These are phyloP conservation scores for Tephrocybe sp. DNA, from an alignment of 768 basidiomycete genomes.

Conservation along the genomic window DNA sequence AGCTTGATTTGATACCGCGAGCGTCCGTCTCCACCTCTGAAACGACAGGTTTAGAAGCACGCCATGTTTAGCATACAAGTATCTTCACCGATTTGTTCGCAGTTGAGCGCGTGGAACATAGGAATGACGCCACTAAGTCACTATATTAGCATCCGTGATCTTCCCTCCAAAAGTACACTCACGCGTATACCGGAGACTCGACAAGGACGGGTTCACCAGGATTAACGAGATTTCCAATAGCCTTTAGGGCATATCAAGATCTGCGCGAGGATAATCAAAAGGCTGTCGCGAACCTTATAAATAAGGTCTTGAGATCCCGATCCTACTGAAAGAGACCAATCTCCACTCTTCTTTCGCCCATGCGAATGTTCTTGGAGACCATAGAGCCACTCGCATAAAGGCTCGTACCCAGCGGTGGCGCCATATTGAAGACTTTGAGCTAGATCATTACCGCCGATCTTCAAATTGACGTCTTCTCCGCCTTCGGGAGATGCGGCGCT, in stretches of 20 bases:
- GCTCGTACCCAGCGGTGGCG: slow-evolving; percentile 65
- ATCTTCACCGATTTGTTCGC: slow-evolving; percentile 54
- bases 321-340: slow-evolving; percentile 80
- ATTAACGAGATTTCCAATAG: slow-evolving; percentile 65
- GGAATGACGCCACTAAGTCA: slow-evolving; percentile 58
- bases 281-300: slow-evolving; percentile 46
- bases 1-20: slow-evolving; percentile 57
- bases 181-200: slow-evolving; percentile 78
- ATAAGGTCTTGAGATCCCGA: slow-evolving; percentile 89
- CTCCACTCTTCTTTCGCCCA: slow-evolving; percentile 55
- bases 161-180: slow-evolving; percentile 19
- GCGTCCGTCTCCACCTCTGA: slow-evolving; percentile 72
- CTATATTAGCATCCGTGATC: neutral
- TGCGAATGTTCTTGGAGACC: slow-evolving; percentile 74
- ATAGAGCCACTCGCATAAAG: slow-evolving; percentile 67
- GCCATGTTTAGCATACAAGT: neutral
- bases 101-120: slow-evolving; percentile 49
- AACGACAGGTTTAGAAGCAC: neutral
- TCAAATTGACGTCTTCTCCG: slow-evolving; percentile 42
- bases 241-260: slow-evolving; percentile 38
- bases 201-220: slow-evolving; percentile 79
- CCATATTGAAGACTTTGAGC: slow-evolving; percentile 74
- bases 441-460: slow-evolving; percentile 59
- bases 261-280: neutral
- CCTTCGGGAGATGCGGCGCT: slow-evolving; percentile 52